Conservation (phyloP, 345 rosid genomes). For the Raphanus sativus region DNA sequence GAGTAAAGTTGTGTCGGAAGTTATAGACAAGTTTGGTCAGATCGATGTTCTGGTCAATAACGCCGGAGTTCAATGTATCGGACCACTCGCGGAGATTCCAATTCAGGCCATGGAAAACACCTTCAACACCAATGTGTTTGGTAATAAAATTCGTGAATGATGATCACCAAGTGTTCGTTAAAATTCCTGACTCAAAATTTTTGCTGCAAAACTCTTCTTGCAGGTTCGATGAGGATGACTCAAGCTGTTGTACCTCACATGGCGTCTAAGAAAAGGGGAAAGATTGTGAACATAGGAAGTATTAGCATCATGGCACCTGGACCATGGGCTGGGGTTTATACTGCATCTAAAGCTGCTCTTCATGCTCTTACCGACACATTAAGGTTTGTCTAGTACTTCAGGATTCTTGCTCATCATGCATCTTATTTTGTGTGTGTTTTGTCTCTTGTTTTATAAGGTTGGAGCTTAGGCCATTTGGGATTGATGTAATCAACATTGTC, state of each 20-base stretch:
- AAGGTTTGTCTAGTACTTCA: constrained; percentile 44
- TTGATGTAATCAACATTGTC: constrained; percentile 67
- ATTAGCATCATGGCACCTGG: constrained; percentile 54
- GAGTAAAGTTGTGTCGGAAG: constrained; percentile 45
- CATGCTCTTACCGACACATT: constrained; percentile 79
- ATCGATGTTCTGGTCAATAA: constrained; percentile 81
- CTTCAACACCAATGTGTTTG: constrained; percentile 78
- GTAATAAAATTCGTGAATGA: constrained; percentile 35
- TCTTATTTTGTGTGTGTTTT: not conserved
- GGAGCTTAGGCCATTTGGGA: constrained; percentile 82
- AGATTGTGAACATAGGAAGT: constrained; percentile 79
- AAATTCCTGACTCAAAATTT: constrained; percentile 14
- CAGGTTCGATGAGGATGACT: constrained; percentile 81
- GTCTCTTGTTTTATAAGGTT: constrained; percentile 43
- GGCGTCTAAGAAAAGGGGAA: constrained; percentile 69
- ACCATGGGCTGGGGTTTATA: constrained; percentile 84
- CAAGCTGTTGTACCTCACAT: constrained; percentile 89
- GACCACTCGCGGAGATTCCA: constrained; percentile 81
- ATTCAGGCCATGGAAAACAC: constrained; percentile 56
- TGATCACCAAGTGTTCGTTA: constrained; percentile 32
- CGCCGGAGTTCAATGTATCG: constrained; percentile 85
- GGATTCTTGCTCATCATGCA: not conserved
- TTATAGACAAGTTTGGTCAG: constrained; percentile 61
- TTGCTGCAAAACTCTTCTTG: not conserved
- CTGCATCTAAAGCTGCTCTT: constrained; percentile 85